phyloP scores from a whole-genome alignment of 495 filamentous ascomycete species.

The Neurospora terricola region DNA sequence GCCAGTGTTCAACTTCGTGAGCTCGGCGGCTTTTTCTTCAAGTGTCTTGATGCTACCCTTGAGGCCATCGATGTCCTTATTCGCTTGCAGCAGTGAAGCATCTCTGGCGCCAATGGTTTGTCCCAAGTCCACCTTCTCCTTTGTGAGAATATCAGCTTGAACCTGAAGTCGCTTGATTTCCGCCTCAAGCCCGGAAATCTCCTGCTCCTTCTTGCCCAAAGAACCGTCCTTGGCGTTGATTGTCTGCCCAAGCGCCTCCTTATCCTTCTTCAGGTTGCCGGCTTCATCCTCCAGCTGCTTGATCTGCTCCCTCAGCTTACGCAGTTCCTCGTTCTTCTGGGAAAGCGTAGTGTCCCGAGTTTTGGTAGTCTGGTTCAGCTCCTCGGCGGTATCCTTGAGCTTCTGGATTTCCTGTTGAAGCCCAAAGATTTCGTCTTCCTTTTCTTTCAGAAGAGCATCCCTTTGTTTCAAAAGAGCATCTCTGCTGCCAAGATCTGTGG shows the following conservation, averaged over 20 bases:
- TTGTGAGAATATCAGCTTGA: neutral
- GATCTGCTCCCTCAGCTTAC: neutral
- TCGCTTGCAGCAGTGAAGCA: neutral
- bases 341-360: neutral
- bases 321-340: neutral
- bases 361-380: neutral
- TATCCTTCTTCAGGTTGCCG: neutral
- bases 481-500: neutral
- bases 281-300: neutral
- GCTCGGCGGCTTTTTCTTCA: neutral
- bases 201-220: neutral
- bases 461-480: neutral
- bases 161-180: neutral
- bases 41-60: neutral
- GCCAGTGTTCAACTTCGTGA: neutral
- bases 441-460: neutral
- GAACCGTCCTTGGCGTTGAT: neutral
- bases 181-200: neutral
- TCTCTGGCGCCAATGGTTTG: neutral
- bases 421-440: neutral
- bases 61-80: neutral
- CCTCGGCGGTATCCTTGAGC: neutral
- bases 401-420: neutral
- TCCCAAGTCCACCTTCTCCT: neutral
- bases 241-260: neutral